Percentiles rank a stretch among this genome's conserved stretches.
Evolutionary conservation across 176 grass and related monocot species (phyloP).

Genomic region (Triticum monococcum): DNA sequence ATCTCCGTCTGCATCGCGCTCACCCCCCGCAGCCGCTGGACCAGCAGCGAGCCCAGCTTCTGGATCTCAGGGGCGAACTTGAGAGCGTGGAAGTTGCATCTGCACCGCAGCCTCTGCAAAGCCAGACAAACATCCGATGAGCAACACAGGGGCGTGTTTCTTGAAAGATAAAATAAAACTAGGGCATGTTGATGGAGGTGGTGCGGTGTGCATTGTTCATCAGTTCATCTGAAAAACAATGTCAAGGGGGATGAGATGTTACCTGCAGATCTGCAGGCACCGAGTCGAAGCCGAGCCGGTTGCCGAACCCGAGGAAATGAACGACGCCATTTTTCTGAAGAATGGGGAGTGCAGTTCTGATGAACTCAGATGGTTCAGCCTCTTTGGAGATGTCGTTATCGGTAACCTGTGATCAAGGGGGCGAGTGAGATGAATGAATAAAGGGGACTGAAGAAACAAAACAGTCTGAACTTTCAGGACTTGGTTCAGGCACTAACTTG

Average conservation of each 20-base stretch:
- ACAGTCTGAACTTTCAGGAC: neutral
- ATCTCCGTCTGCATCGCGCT: conserved; percentile 56
- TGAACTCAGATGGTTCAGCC: conserved; percentile 71
- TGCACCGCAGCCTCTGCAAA: conserved; percentile 85
- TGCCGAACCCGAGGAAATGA: conserved; percentile 96
- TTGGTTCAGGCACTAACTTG: conserved; percentile 46
- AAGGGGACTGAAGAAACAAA: neutral
- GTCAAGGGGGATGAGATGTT: neutral
- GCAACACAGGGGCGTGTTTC: neutral
- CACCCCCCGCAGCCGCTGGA: conserved; percentile 67
- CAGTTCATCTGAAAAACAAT: neutral
- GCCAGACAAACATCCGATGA: neutral
- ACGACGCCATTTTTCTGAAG: conserved; percentile 58
- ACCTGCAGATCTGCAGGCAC: conserved; percentile 83
- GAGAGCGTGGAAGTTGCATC: conserved; percentile 94
- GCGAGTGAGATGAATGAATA: neutral
- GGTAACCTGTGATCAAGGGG: conserved; percentile 50
- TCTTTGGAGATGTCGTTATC: conserved; percentile 90
- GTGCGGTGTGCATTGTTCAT: neutral
- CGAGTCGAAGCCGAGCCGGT: conserved; percentile 91
- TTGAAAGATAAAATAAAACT: too few species aligned
- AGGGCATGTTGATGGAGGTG: neutral
- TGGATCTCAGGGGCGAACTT: conserved; percentile 83
- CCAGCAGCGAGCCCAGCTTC: conserved; percentile 63
- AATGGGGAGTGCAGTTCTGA: conserved; percentile 59